A percentile compares a stretch with the other conserved stretches of the same genome.
These are phyloP conservation scores for Poa pratensis DNA, from an alignment of 176 grass and related monocot genomes.

Conservation along the genomic window DNA sequence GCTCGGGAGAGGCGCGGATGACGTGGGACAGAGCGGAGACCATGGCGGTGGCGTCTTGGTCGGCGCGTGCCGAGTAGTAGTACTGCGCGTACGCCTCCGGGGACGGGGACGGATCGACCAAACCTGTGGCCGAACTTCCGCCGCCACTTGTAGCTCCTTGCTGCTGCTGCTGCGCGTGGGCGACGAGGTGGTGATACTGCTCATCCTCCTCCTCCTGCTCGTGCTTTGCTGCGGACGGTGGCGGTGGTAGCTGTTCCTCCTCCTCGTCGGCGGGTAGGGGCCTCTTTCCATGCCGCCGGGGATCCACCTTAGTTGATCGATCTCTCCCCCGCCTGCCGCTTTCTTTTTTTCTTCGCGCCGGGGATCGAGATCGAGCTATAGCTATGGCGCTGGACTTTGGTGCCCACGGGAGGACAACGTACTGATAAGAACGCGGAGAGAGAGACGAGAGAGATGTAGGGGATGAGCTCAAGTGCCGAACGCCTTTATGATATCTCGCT, in stretches of 20 bases:
- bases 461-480: conserved; percentile 12
- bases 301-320: conserved; percentile 70
- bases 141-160: not conserved
- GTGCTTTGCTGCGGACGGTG: conserved; percentile 26
- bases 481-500: conserved; percentile 20
- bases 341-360: conserved; percentile 13
- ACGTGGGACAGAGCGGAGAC: conserved; percentile 89
- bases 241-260: conserved; percentile 39
- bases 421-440: conserved; percentile 46
- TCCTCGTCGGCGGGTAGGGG: conserved; percentile 69
- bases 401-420: not conserved
- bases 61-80: conserved; percentile 69
- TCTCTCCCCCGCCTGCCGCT: not conserved
- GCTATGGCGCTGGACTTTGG: conserved; percentile 34
- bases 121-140: not conserved
- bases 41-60: conserved; percentile 79
- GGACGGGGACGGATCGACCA: not conserved
- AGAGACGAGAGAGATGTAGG: conserved; percentile 13
- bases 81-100: conserved; percentile 61
- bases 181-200: not conserved
- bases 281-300: conserved; percentile 88
- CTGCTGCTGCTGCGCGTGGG: not conserved
- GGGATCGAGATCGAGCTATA: conserved; percentile 1
- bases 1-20: conserved; percentile 63
- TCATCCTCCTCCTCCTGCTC: conserved; percentile 48